phyloP scores from a whole-genome alignment of 768 basidiomycete species.

The Epithele typhae region DNA sequence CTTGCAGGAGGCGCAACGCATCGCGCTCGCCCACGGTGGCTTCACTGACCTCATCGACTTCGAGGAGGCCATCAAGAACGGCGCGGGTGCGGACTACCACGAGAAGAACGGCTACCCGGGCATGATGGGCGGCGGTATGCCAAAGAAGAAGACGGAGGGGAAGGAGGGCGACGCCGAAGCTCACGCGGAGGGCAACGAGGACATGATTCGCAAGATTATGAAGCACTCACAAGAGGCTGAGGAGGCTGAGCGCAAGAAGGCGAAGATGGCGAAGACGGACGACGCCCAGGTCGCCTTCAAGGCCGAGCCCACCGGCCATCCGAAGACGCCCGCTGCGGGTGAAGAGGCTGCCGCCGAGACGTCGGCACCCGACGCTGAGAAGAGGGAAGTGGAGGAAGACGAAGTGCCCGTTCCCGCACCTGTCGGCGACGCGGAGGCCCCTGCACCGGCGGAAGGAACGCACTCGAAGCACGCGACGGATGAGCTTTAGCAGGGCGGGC shows the following conservation, averaged over 20 bases:
- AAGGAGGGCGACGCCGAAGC: conserved; percentile 17
- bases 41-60: conserved; percentile 48
- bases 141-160: conserved; percentile 28
- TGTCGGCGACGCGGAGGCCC: neutral
- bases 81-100: conserved; percentile 41
- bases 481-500: conserved; percentile 3
- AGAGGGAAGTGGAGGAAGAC: neutral
- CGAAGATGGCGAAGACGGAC: conserved; percentile 22
- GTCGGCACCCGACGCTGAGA: neutral
- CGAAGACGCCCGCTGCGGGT: conserved; percentile 16
- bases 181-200: conserved; percentile 20
- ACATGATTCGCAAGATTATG: conserved; percentile 23
- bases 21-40: conserved; percentile 48
- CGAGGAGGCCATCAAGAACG: conserved; percentile 41
- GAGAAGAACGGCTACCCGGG: conserved; percentile 39
- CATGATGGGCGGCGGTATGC: conserved; percentile 34
- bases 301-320: conserved; percentile 15
- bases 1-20: conserved; percentile 49
- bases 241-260: conserved; percentile 15
- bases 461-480: conserved; percentile 6
- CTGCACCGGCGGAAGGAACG: neutral
- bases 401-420: neutral
- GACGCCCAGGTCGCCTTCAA: conserved; percentile 21
- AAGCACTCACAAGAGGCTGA: conserved; percentile 24
- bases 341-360: conserved; percentile 9